Evolutionary conservation across 495 filamentous ascomycete species (phyloP), one percentile per base, ranked within the genome.

Genomic region (Lasiosphaeris hirsuta): DNA sequence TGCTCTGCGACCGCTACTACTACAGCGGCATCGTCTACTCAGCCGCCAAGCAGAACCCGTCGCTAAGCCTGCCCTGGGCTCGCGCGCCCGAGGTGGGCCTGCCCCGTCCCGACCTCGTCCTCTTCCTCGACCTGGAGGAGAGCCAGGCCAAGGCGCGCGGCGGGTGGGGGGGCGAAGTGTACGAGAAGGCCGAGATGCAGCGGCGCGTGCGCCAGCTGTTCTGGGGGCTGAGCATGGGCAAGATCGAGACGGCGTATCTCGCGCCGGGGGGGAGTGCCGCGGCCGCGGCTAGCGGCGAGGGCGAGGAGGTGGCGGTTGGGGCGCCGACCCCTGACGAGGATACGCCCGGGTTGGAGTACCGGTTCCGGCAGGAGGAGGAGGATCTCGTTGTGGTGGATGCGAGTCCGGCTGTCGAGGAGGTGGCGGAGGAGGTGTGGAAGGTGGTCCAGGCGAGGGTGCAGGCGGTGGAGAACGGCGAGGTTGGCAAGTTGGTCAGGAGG

Each of bases 21-120:
- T 91, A 96, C 73, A 90, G 86, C 37, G 94, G 94, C 14, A 87
- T 90, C 45, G 90, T 96, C 15, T 98, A 97, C 74, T 90, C 86
- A n/a, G 89, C 90, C n/a, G 94, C 94, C 0, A 97, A 97, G 64
- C 76, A 81, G 18, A 89, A 89, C 64, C 82, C 85, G 7, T 74
- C 71, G 7, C 78, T 96, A 8, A 77, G 81, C 1, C 72, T 97
- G 6, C 71, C 81, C 3, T 97, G 93, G 90, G 90, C 90, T 40
- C 79, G 81, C 42, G 80, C 83, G 38, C 91, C 94, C 4, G 94
- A 98, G 64, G 78, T 89, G 17, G 94, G 94, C 5, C 77, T 98
- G 8, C 94, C 95, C 4, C 81, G 86, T 10, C 93, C 95, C 0
- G 94, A 98, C 72, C 64, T 90, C 9, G 92, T 92, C 19, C 60